Conservation (phyloP, 2,329 filamentous ascomycete species). For the Coleophoma crateriformis region DNA sequence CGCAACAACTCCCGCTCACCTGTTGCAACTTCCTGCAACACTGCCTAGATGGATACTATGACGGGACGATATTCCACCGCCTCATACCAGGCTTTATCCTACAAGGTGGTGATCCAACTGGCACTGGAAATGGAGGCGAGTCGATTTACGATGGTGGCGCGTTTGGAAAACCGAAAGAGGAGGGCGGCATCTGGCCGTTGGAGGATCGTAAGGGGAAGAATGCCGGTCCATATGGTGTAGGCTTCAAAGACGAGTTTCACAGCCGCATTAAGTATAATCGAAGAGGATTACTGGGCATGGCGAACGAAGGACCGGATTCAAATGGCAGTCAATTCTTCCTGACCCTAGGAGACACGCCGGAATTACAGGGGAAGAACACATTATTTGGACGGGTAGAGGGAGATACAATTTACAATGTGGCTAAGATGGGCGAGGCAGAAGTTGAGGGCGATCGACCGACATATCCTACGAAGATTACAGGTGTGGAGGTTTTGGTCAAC, state of each 20-base stretch:
- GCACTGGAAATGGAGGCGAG: constrained; percentile 85
- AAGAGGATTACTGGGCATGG: constrained; percentile 89
- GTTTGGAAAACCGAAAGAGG: constrained; percentile 40
- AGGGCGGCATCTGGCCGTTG: constrained; percentile 42
- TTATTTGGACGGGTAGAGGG: constrained; percentile 89
- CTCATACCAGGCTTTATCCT: constrained; percentile 88
- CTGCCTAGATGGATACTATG: constrained; percentile 93
- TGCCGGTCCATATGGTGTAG: constrained; percentile 51
- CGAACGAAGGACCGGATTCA: constrained; percentile 75
- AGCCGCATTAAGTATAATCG: constrained; percentile 89
- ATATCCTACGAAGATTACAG: constrained; percentile 76
- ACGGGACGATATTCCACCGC: constrained; percentile 89
- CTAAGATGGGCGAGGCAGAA: constrained; percentile 88
- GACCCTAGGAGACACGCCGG: constrained; percentile 77
- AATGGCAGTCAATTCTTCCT: constrained; percentile 98
- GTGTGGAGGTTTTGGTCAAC: constrained; percentile 72
- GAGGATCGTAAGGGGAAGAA: constrained; percentile 58
- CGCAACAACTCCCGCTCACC: constrained; percentile 85
- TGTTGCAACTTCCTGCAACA: constrained; percentile 95
- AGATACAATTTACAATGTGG: constrained; percentile 92
- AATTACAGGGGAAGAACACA: constrained; percentile 86
- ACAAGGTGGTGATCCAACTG: constrained; percentile 91
- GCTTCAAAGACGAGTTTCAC: constrained; percentile 83
- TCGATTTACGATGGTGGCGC: constrained; percentile 86
- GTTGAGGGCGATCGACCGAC: constrained; percentile 77